A percentile compares a stretch with the other conserved stretches of the same genome.
phyloP scores from a whole-genome alignment of 495 filamentous ascomycete genomes.

The Amphirosellinia nigrospora region DNA sequence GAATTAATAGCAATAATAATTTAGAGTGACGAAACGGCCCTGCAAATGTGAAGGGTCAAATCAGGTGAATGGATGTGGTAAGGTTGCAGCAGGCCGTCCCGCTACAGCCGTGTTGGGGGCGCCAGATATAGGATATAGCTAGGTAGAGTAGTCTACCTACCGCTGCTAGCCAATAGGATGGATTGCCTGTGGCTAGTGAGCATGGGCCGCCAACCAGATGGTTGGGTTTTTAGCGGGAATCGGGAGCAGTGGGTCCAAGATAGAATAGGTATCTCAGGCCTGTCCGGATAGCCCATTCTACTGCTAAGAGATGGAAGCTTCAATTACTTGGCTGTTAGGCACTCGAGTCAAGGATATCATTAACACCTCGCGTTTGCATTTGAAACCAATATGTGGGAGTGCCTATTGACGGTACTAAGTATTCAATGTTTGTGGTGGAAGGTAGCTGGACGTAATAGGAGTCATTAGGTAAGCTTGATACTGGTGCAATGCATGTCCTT shows the following conservation, averaged over 20 bases:
- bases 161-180: background rate
- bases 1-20: constrained; percentile 26
- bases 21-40: constrained; percentile 28
- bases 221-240: constrained; percentile 9
- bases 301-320: background rate
- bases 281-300: background rate
- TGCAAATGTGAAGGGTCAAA: constrained; percentile 23
- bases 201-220: background rate
- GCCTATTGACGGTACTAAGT: background rate
- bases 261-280: background rate
- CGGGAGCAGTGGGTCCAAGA: constrained; percentile 6
- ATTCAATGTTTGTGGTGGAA: background rate
- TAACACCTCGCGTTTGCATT: background rate
- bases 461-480: background rate
- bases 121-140: background rate
- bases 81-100: constrained; percentile 16
- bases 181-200: constrained; percentile 18
- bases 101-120: constrained; percentile 13
- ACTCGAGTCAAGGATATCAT: background rate
- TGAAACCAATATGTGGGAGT: background rate
- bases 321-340: background rate
- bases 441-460: background rate
- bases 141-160: background rate
- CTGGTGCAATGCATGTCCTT: background rate
- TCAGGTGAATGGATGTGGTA: constrained; percentile 24